These are phyloP conservation scores for Plantago coronopus DNA, from an alignment of 305 asterid genomes.

Conservation along the genomic window DNA sequence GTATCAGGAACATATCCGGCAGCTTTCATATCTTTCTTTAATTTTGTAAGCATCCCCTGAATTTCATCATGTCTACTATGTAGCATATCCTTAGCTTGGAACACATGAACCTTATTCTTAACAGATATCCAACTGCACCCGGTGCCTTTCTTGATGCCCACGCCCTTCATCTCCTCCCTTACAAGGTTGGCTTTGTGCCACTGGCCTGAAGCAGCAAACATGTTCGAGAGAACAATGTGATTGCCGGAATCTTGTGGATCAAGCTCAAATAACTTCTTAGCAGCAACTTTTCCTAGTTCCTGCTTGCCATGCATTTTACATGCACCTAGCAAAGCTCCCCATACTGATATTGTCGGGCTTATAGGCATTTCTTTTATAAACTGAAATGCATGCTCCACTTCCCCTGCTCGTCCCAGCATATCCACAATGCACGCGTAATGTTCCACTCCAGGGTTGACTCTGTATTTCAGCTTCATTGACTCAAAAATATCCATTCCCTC, in stretches of 20 bases:
- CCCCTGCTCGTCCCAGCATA: conserved; percentile 87
- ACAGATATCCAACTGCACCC: conserved; percentile 82
- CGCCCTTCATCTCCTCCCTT: conserved; percentile 72
- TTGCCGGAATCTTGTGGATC: conserved; percentile 88
- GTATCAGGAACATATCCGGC: conserved; percentile 78
- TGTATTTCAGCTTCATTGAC: conserved; percentile 49
- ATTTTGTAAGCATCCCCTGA: conserved; percentile 50
- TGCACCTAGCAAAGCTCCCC: conserved; percentile 87
- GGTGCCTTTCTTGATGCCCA: conserved; percentile 76
- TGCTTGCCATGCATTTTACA: conserved; percentile 62
- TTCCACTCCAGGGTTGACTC: conserved; percentile 66
- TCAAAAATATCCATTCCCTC: conserved; percentile 62
- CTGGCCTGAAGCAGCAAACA: conserved; percentile 72
- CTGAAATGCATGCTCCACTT: conserved; percentile 65
- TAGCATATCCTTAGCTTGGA: conserved; percentile 78
- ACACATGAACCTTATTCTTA: conserved; percentile 56
- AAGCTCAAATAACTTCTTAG: conserved; percentile 63
- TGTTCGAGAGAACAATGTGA: conserved; percentile 72
- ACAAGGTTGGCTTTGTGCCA: conserved; percentile 81
- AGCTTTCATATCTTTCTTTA: conserved; percentile 59
- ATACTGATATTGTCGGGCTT: conserved; percentile 62
- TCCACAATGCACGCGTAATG: conserved; percentile 89
- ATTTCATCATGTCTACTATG: conserved; percentile 63
- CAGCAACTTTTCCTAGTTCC: conserved; percentile 70
- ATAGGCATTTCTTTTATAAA: conserved; percentile 54